Evolutionary conservation across 768 basidiomycete species (phyloP).

Genomic region (Pilatotrama ljubarskyi): DNA sequence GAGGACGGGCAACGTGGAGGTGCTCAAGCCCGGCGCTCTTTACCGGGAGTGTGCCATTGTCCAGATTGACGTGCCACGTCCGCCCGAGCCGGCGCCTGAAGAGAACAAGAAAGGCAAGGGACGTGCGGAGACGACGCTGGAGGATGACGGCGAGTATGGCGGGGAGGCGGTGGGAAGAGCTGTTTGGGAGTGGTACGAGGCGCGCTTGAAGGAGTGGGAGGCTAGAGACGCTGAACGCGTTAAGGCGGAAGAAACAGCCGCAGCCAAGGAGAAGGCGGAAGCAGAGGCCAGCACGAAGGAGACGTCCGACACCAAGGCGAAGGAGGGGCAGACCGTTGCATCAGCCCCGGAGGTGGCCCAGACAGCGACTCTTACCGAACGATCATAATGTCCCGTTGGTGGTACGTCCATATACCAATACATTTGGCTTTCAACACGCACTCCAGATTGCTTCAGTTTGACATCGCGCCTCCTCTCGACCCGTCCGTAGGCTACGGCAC

Average conservation of each 20-base stretch:
- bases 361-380: neutral
- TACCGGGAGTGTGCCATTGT: conserved; percentile 78
- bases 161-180: conserved; percentile 65
- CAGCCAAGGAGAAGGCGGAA: conserved; percentile 10
- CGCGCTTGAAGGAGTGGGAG: conserved; percentile 67
- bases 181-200: conserved; percentile 80
- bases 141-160: conserved; percentile 69
- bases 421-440: neutral
- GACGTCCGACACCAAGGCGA: neutral
- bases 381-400: neutral
- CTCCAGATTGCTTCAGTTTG: neutral
- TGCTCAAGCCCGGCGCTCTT: conserved; percentile 74
- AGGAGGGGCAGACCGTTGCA: neutral
- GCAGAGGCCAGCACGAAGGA: neutral
- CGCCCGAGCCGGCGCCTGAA: conserved; percentile 22
- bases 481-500: neutral
- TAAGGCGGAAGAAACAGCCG: conserved; percentile 11
- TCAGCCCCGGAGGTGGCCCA: too few relatives aligned
- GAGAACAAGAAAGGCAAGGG: conserved; percentile 26
- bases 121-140: conserved; percentile 32
- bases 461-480: neutral
- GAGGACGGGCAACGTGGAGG: conserved; percentile 46
- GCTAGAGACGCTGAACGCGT: conserved; percentile 14
- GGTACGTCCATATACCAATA: conserved; percentile 13
- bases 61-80: conserved; percentile 22